These are phyloP conservation scores for Datura wrightii DNA, from an alignment of 257 asterid species.

Conservation along the genomic window DNA sequence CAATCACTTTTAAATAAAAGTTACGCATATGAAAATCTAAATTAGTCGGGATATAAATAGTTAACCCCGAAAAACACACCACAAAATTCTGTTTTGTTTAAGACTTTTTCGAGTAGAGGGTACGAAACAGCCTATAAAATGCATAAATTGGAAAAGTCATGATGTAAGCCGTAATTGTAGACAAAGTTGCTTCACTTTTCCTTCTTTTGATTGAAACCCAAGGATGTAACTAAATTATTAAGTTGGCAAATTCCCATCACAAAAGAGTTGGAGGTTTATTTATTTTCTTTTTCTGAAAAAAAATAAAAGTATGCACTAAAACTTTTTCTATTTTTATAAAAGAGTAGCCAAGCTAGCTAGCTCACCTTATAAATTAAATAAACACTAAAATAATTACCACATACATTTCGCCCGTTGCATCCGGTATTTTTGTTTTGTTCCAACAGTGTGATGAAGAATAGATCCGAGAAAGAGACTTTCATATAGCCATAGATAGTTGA, in stretches of 20 bases:
- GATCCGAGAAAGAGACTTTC: too few relatives aligned
- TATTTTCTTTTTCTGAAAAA: background rate
- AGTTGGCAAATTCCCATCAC: constrained; percentile 27
- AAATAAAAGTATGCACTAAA: background rate
- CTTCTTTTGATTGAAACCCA: background rate
- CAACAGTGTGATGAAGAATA: too few relatives aligned
- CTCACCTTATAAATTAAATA: background rate
- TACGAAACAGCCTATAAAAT: background rate
- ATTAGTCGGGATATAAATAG: background rate
- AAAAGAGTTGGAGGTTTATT: background rate
- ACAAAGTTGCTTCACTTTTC: background rate
- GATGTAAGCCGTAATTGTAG: background rate
- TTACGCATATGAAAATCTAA: fast-evolving
- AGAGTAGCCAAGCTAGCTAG: background rate
- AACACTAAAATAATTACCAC: background rate
- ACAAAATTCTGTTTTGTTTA: background rate
- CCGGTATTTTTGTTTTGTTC: too few relatives aligned
- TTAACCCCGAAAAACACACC: too few relatives aligned
- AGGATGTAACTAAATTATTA: constrained; percentile 18
- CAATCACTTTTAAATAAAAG: too few relatives aligned
- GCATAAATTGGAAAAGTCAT: background rate
- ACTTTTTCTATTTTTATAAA: background rate
- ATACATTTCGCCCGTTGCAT: too few relatives aligned
- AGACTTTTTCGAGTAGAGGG: background rate
- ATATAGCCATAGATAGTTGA: background rate